Conservation (phyloP, 495 filamentous ascomycete species). For the Annulohypoxylon stygium region DNA sequence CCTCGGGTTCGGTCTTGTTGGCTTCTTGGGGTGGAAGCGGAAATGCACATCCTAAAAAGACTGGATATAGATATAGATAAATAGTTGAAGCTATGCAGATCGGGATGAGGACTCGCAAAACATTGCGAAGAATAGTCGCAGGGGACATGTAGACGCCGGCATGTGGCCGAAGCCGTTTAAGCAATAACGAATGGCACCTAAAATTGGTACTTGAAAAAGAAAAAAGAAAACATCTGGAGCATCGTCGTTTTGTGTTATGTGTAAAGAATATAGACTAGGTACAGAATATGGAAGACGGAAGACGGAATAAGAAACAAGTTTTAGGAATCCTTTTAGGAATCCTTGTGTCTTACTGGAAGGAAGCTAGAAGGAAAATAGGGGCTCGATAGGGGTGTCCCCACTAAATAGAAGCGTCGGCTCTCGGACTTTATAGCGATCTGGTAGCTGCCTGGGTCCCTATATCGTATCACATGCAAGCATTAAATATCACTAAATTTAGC, state of each 20-base stretch:
- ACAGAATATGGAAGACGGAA: too few relatives aligned
- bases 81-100: constrained; percentile 74
- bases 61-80: constrained; percentile 91
- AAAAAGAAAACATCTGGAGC: constrained; percentile 30
- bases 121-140: constrained; percentile 70
- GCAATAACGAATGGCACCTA: constrained; percentile 34
- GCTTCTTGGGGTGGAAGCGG: constrained; percentile 63
- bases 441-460: background rate
- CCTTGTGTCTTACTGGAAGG: background rate
- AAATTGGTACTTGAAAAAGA: constrained; percentile 18
- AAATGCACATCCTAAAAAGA: constrained; percentile 86
- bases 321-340: background rate
- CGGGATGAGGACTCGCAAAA: constrained; percentile 75
- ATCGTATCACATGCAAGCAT: background rate
- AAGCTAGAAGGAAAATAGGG: constrained; percentile 7
- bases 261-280: background rate
- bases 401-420: constrained; percentile 20
- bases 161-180: constrained; percentile 49
- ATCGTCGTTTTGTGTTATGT: constrained; percentile 13
- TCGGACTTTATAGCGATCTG: background rate
- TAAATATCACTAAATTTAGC: constrained; percentile 16
- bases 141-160: constrained; percentile 64
- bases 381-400: constrained; percentile 17
- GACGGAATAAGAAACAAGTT: constrained; percentile 13
- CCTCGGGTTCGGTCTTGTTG: constrained; percentile 30